phyloP scores from a whole-genome alignment of 2,329 filamentous ascomycete species.

The Trematosphaeria pertusa region DNA sequence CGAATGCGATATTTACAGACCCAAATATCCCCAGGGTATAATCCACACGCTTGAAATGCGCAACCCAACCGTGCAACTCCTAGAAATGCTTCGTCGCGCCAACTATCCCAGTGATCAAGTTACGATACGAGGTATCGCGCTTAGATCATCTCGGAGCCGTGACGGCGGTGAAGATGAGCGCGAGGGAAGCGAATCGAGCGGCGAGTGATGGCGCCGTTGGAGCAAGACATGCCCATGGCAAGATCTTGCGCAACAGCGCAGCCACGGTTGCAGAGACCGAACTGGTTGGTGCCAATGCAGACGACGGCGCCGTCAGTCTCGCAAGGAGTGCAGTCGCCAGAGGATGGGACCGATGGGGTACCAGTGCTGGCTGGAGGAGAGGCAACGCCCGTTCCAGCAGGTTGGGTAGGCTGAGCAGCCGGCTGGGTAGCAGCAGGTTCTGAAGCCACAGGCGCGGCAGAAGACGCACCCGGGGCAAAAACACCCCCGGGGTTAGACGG shows the following conservation, averaged over 20 bases:
- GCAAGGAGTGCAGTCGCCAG: conserved; percentile 44
- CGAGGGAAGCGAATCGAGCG: conserved; percentile 28
- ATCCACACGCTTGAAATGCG: neutral
- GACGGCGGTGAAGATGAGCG: conserved; percentile 38
- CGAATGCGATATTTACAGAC: conserved; percentile 1
- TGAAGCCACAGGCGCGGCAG: conserved; percentile 27
- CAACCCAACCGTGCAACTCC: conserved; percentile 26
- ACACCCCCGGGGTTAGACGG: conserved; percentile 24
- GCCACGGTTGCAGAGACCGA: conserved; percentile 54
- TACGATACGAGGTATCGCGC: conserved; percentile 7
- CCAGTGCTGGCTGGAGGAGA: conserved; percentile 16
- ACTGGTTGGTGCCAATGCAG: conserved; percentile 52
- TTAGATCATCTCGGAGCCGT: conserved; percentile 30
- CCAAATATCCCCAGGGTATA: conserved; percentile 2
- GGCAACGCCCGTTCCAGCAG: conserved; percentile 13
- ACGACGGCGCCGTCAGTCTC: conserved; percentile 50
- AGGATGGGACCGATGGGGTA: conserved; percentile 15
- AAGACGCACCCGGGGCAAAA: conserved; percentile 42
- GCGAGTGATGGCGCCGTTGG: conserved; percentile 39
- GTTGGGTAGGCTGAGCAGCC: conserved; percentile 17
- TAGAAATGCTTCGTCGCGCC: conserved; percentile 23
- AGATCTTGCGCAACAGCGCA: conserved; percentile 51
- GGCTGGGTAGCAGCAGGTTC: conserved; percentile 19
- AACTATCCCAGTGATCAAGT: conserved; percentile 5
- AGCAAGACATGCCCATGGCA: conserved; percentile 52